Conservation (phyloP, 106 monocot genomes). For the Dioscorea zingiberensis region DNA sequence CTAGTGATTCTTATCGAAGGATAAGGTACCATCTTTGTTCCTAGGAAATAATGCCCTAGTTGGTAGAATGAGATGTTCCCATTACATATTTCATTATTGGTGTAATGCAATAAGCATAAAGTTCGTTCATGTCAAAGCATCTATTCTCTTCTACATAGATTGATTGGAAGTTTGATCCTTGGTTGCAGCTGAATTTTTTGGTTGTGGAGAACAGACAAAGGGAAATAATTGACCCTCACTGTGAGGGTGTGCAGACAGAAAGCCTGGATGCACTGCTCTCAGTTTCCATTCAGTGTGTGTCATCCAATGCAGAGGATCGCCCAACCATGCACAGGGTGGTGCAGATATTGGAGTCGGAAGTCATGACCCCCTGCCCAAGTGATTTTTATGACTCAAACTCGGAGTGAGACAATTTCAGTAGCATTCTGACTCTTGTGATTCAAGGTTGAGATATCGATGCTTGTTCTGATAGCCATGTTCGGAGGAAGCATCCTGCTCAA, state of each 20-base stretch:
- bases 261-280: slow-evolving; percentile 77
- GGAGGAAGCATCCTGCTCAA: no score
- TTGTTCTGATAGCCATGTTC: no score
- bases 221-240: slow-evolving; percentile 72
- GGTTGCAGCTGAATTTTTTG: slow-evolving; percentile 79
- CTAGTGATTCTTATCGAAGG: no score
- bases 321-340: slow-evolving; percentile 97
- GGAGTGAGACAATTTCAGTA: slow-evolving; percentile 25
- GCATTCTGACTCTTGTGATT: no score
- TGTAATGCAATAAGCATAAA: no score
- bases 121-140: no score
- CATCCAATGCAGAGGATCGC: slow-evolving; percentile 67
- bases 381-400: slow-evolving; percentile 85
- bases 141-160: background rate
- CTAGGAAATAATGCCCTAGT: no score
- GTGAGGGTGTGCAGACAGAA: slow-evolving; percentile 74
- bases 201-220: slow-evolving; percentile 62
- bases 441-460: no score
- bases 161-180: background rate
- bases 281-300: slow-evolving; percentile 69
- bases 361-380: slow-evolving; percentile 91
- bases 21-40: no score
- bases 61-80: no score
- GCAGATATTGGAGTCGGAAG: slow-evolving; percentile 80
- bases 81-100: no score